Evolutionary conservation across 2,329 filamentous ascomycete genomes (phyloP), one percentile per base, ranked within the genome.

Genomic region (Davidsoniella virescens): DNA sequence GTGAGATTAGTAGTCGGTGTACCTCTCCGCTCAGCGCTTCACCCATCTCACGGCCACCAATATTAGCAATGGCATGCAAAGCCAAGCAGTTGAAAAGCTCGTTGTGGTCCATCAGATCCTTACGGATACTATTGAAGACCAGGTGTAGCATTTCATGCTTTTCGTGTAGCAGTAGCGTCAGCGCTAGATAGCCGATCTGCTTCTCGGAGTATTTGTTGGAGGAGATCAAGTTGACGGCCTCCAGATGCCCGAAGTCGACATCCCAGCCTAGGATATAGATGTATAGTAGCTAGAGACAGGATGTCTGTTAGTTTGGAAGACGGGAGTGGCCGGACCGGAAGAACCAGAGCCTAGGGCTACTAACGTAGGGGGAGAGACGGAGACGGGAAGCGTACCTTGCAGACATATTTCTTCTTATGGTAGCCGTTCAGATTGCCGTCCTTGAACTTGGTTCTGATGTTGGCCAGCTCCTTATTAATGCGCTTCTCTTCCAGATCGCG

Each of bases 371-470:
- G 12, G 12, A 10, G 6, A 29, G 26, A 29, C 6, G 10, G 26
- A 33, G 29, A 12, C 29, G 29, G 29, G 12, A 12, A 33, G 29
- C 29, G 29, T 33, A 33, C 29, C 29, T 98, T 98, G 85, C 92
- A 98, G 57, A 98, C 92, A 64, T 98, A 98, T 84, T 98, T 98
- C 76, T 98, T 98, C 73, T 93, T 95, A 72, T 95, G 87, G 63
- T 98, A 98, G 57, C 92, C 93, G 63, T 83, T 94, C 52, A 98
- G 71, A 62, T 76, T 92, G 56, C 87, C 88, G 64, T 92, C 85
- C 75, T 94, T 94, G 72, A 96, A 98, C 68, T 96, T 96, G 69
- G 95, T 87, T 61, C 81, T 79, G 64, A 98, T 98, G 63, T 98
- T 98, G 63, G 92, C 92, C 65, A 98, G 70, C 70, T 98, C 92